Percentiles rank a stretch among this genome's conserved stretches.
Conservation (phyloP, 2,329 filamentous ascomycete species). For the Apiospora kogelbergensis region DNA sequence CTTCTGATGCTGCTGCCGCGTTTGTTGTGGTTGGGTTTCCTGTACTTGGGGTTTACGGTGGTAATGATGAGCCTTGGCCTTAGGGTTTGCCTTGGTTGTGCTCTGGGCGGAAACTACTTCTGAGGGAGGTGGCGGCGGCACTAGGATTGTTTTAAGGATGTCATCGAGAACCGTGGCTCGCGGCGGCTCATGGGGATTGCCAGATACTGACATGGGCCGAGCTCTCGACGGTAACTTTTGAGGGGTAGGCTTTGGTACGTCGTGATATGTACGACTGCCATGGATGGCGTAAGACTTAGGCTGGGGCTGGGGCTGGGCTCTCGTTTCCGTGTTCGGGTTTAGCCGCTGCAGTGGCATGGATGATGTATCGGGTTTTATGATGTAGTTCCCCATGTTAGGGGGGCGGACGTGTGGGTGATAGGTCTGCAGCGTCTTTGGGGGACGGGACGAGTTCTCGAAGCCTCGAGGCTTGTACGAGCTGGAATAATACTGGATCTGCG, state of each 20-base stretch:
- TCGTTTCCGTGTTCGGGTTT: background rate
- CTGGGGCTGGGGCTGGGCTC: background rate
- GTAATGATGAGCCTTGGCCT: background rate
- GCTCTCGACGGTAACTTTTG: background rate
- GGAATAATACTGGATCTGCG: background rate
- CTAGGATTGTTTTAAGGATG: background rate
- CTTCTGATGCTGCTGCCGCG: background rate
- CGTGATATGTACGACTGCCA: background rate
- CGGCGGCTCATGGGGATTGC: background rate
- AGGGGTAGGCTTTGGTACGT: background rate
- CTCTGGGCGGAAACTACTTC: background rate
- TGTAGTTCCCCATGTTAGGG: background rate
- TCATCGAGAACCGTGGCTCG: too few species aligned
- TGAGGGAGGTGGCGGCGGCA: background rate
- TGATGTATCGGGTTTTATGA: background rate
- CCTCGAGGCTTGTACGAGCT: background rate
- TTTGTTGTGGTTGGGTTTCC: background rate
- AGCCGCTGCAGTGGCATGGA: background rate
- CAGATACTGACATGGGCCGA: background rate
- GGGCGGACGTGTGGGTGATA: background rate
- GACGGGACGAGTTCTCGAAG: background rate
- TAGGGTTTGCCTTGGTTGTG: background rate
- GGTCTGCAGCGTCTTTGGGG: background rate
- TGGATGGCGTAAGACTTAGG: background rate
- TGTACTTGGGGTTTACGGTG: background rate